Evolutionary conservation across 2,329 filamentous ascomycete species (phyloP), one percentile per base, ranked within the genome.

Genomic region (Tolypocladium capitatum): DNA sequence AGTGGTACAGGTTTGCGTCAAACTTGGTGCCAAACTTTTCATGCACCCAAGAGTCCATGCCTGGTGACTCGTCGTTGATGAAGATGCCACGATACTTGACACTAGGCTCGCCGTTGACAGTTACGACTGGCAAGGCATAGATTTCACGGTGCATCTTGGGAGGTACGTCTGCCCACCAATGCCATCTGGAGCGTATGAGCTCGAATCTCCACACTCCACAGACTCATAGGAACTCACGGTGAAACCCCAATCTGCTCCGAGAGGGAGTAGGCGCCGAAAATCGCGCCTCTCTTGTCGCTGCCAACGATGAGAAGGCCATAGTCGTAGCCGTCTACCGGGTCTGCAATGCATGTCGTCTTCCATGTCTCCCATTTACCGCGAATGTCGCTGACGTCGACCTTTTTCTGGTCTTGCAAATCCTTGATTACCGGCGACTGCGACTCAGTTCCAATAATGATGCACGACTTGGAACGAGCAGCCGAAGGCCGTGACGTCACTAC

Each of bases 231-330:
- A 53, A 53, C 59, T 49, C 49, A 62, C 53, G 75, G 76, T 0
- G 75, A 78, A 11, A 81, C 74, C 18, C 78, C 78, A 43, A 81
- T 79, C 50, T 80, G 76, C 53, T 80, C 76, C 0, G 74, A 78
- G 20, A 82, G 56, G 45, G 75, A 74, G 55, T 81, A 81, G 16
- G 79, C 63, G 13, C 77, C 78, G 48, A 75, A 81, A 18, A 81
- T 78, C 0, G 74, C 69, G n/a, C 76, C 77, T 53, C 78, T 66
- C 31, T 75, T 75, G 51, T 81, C 76, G 52, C 73, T 77, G 3
- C 74, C 77, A 34, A 71, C 72, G 58, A 81, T 76, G 20, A 80
- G 70, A 16, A 81, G 59, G 1, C 75, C 75, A 43, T 67, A 60
- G 1, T 64, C 56, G 8, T 58, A 56, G 13, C 59, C 59, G 1